Evolutionary conservation across 164 flowering plant species (phyloP), one percentile per base, ranked within the genome.

Genomic region (Annona squamosa): DNA sequence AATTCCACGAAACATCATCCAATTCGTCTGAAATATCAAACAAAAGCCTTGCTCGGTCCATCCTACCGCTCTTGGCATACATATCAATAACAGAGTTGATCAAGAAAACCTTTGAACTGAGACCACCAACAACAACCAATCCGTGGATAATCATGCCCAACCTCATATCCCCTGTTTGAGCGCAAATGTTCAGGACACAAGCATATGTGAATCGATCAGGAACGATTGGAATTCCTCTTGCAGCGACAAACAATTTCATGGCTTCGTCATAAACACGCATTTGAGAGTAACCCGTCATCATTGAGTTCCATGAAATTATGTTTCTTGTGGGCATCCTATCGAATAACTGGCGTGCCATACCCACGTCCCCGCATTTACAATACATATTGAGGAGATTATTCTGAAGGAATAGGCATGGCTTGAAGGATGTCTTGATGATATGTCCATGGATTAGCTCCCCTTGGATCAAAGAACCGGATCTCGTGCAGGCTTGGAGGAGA

Each of bases 1-100:
- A 82, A 68, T 87, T 89, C 90, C 90, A 87, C 3, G 89, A 87
- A 69, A 82, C 87, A 61, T 72, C 80, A 78, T 89, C 90, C 69
- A 84, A 65, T 46, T 82, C 83, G 73, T 74, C 71, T 12, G 85
- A 75, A 67, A 63, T 67, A 42, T 86, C 86, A 76, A 88, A 87
- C 77, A 88, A 44, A 63, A 72, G 1, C 78, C 83, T 77, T 9
- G 88, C 88, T 44, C 71, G 63, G 71, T 85, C 86, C 41, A 86
- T 62, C 63, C 61, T 48, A 37, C 89, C 84, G 71, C 88, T 86
- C 62, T 84, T 89, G 4, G 84, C 79, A 71, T 87, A 89, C 89
- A 86, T 85, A 62, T 82, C 78, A 67, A 89, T 85, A 61, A 87
- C 82, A 1, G 84, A 85, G 75, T 84, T 86, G 16, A 71, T 78